Conservation (phyloP, 768 basidiomycete genomes). For the Boletus coccyginus region DNA sequence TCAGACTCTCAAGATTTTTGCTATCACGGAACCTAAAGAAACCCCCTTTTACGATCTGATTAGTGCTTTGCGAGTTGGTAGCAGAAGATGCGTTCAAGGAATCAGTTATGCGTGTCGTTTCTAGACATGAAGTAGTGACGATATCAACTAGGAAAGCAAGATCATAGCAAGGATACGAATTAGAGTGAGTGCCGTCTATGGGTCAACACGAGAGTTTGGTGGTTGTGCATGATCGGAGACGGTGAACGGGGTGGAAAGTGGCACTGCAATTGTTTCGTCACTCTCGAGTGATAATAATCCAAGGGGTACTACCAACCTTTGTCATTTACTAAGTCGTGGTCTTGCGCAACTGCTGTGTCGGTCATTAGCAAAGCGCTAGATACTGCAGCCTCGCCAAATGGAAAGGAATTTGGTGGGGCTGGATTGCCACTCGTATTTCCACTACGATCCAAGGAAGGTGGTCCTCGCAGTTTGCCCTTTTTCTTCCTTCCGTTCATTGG, state of each 20-base stretch:
- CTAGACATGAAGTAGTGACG: background rate
- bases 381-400: background rate
- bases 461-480: background rate
- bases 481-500: conserved; percentile 1
- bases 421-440: background rate
- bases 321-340: background rate
- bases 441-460: background rate
- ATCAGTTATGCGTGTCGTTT: conserved; percentile 9
- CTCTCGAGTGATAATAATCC: background rate
- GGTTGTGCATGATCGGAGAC: background rate
- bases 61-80: conserved; percentile 31
- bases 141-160: conserved; percentile 1
- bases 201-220: background rate
- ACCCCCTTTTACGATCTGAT: conserved; percentile 27
- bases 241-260: background rate
- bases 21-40: conserved; percentile 26
- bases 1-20: conserved; percentile 19
- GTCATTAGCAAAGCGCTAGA: background rate
- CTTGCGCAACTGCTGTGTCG: background rate
- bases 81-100: conserved; percentile 16
- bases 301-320: background rate
- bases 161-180: background rate
- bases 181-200: background rate
- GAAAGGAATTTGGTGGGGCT: background rate
- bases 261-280: background rate